Percentiles rank a stretch among this genome's conserved stretches.
Conservation (phyloP, 306 rosid species). For the Citrullus mucosospermus region DNA sequence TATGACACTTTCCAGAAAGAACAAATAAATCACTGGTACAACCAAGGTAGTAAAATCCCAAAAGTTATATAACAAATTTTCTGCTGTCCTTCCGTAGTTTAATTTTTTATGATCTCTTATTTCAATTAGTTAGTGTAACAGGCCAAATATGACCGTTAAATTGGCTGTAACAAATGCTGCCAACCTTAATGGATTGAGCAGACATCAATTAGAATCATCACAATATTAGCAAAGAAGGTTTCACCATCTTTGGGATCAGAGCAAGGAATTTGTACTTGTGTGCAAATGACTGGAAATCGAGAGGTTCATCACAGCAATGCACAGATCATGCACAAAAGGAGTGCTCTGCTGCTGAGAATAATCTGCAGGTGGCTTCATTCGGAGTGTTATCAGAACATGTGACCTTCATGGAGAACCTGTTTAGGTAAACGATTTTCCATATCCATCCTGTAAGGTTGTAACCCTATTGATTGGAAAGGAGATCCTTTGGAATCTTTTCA, state of each 20-base stretch:
- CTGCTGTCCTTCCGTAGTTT: background rate
- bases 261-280: background rate
- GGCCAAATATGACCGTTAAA: background rate
- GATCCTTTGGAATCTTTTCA: background rate
- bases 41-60: background rate
- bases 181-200: background rate
- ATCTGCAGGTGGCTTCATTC: background rate
- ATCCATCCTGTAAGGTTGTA: background rate
- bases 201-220: background rate
- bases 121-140: background rate
- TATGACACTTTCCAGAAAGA: background rate
- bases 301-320: background rate
- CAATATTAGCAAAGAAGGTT: background rate
- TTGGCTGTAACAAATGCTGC: background rate
- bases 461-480: background rate
- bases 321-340: background rate
- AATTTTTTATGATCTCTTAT: background rate
- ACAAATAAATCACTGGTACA: background rate
- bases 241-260: background rate
- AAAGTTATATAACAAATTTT: background rate
- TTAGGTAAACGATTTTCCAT: background rate
- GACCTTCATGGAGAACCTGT: background rate
- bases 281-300: background rate
- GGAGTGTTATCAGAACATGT: background rate
- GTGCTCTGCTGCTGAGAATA: background rate